phyloP scores from a whole-genome alignment of 202 grass and related monocot genomes.

The Schoenoplectus tabernaemontani region DNA sequence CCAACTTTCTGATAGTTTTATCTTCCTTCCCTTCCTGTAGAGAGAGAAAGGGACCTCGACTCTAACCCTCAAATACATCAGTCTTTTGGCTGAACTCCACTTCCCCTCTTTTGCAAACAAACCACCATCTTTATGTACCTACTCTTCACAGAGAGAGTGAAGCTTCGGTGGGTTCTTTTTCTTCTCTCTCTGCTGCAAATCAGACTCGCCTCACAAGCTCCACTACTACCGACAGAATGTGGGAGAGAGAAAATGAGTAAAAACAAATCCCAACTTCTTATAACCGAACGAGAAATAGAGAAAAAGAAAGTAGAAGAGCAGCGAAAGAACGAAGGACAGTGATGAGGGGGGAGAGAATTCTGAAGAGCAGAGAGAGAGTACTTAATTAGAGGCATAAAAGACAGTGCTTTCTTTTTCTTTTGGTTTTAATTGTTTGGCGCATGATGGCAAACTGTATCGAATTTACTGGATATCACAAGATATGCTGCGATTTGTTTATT shows the following conservation, averaged over 20 bases:
- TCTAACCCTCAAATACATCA: background rate
- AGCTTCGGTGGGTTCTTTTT: background rate
- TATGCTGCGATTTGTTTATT: conserved; percentile 64
- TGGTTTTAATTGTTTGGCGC: background rate
- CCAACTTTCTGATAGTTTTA: background rate
- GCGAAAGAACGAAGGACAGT: background rate
- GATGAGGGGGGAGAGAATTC: background rate
- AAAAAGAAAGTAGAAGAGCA: conserved; percentile 6
- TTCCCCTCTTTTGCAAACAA: background rate
- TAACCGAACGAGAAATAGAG: background rate
- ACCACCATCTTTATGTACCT: background rate
- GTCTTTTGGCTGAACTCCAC: background rate
- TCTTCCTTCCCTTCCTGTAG: background rate
- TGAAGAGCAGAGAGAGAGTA: background rate
- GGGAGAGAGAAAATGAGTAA: background rate
- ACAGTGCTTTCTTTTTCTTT: conserved; percentile 16
- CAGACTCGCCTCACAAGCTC: background rate
- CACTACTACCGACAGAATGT: background rate
- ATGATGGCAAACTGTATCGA: conserved; percentile 44
- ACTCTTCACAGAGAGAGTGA: background rate
- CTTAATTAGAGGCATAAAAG: background rate
- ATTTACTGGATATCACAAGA: conserved; percentile 71
- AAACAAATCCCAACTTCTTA: background rate
- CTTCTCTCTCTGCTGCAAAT: background rate
- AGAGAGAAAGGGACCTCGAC: conserved; percentile 1